Base-by-base conservation (phyloP, 2,329 filamentous ascomycete species). In the Ophiostoma piceae region DNA sequence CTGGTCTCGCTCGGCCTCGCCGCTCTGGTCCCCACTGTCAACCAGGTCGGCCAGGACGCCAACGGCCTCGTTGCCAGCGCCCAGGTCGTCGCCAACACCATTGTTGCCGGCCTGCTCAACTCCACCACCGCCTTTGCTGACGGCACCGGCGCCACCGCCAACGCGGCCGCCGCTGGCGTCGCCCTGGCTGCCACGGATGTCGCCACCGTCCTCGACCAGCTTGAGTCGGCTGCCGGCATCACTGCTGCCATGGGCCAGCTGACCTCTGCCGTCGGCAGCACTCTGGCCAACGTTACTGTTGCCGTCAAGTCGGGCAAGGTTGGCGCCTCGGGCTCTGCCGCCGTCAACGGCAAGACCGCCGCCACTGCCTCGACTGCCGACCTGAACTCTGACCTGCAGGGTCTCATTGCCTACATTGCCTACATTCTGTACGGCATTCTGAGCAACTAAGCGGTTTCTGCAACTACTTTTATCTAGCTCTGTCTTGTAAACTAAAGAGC, bases 1-100 rank as follows among this genome's bases (percentile, higher is more conserved):
- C 65, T 72, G 19, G 43, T 26, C 54, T 7, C 26, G 11, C 41
- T 69, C 39, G 68, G 66, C 43, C 43, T 71, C 16, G 35, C n/a
- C 62, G 14, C 1, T 16, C 6, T 67, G 14, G 54, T 16, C 51
- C 2, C n/a, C 7, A 9, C 41, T 8, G 37, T 64, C 22, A 37
- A 54, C 4, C 26, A 16, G 4, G 32, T 29, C 14, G 37, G 16
- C 37, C 11, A 22, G 12, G 22, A 66, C 5, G 37, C n/a, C 12
- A 39, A 14, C 16, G 41, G 66, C 54, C 26, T 70, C 22, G 65
- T 66, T n/a, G 5, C 6, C 19, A 16, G 22, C 37, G 65, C 39
- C 14, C 32, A 54, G 22, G n/a, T 29, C 41, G 29, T 70, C n/a
- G 3, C 64, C 69, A 43, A 41, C 26, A 35, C 39, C 57, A 22